Evolutionary conservation across 495 filamentous ascomycete genomes (phyloP).

Genomic region (Lophium mytilinum): DNA sequence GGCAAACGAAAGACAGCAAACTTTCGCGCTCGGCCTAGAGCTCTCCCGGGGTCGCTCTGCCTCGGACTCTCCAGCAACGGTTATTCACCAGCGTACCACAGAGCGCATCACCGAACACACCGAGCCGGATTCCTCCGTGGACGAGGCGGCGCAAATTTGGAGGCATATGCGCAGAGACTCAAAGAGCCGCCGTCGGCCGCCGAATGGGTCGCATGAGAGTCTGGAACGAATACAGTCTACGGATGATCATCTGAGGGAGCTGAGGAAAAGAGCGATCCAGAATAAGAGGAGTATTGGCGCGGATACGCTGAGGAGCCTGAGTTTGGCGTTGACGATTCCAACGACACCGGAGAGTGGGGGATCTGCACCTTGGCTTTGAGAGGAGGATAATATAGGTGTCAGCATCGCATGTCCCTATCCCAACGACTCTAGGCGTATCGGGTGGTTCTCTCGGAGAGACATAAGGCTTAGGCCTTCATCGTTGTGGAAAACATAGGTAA

Average conservation of each 20-base stretch:
- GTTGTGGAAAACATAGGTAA: too few relatives aligned
- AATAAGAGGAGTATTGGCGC: conserved; percentile 28
- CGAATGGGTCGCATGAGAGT: conserved; percentile 1
- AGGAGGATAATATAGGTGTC: too few relatives aligned
- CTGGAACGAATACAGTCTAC: conserved; percentile 3
- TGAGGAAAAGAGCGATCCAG: conserved; percentile 17
- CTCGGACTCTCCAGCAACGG: not conserved
- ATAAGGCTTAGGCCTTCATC: too few relatives aligned
- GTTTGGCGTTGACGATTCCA: too few relatives aligned
- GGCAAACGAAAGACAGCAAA: not conserved
- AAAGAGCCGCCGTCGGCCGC: conserved; percentile 3
- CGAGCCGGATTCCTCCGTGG: not conserved
- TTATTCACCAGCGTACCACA: not conserved
- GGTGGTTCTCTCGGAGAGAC: too few relatives aligned
- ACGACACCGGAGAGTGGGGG: too few relatives aligned
- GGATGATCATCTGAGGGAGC: conserved; percentile 10
- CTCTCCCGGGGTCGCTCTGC: not conserved
- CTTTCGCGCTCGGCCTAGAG: not conserved
- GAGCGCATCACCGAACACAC: not conserved
- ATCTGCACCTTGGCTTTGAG: too few relatives aligned
- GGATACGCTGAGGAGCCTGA: conserved; percentile 20
- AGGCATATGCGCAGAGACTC: conserved; percentile 25
- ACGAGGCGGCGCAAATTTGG: conserved; percentile 20
- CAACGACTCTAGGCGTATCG: too few relatives aligned
- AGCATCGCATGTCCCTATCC: too few relatives aligned